A percentile compares a stretch with the other conserved stretches of the same genome.
Conservation (phyloP, 768 basidiomycete species). For the Grammothele lineata region DNA sequence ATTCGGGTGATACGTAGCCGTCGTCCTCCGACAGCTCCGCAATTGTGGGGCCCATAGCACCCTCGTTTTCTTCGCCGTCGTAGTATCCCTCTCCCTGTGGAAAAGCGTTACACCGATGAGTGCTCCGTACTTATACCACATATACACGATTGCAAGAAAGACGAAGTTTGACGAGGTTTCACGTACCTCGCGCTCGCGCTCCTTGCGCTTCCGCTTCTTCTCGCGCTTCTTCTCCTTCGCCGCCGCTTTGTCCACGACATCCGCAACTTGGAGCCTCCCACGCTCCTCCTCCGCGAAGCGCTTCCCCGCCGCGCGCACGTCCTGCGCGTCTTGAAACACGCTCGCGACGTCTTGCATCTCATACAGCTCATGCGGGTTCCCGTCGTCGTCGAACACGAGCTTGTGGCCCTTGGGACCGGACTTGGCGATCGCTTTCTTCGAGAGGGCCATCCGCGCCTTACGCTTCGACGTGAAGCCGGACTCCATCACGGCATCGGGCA, state of each 20-base stretch:
- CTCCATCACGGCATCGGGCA: constrained; percentile 31
- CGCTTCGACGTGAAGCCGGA: constrained; percentile 74
- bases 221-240: constrained; percentile 87
- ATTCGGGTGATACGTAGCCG: constrained; percentile 70
- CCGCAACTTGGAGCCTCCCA: constrained; percentile 63
- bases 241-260: constrained; percentile 74
- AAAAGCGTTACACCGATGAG: neutral
- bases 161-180: no score
- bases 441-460: constrained; percentile 68
- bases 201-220: constrained; percentile 90
- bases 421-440: constrained; percentile 69
- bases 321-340: constrained; percentile 53
- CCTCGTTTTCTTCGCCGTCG: constrained; percentile 22
- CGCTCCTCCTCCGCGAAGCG: constrained; percentile 73
- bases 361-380: constrained; percentile 75
- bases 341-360: constrained; percentile 77
- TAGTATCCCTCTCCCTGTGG: constrained; percentile 7
- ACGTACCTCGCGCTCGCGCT: constrained; percentile 46
- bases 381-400: constrained; percentile 88
- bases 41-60: constrained; percentile 24
- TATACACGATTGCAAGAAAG: neutral
- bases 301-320: constrained; percentile 59
- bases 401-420: constrained; percentile 59
- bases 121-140: neutral
- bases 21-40: constrained; percentile 39